Evolutionary conservation across 306 rosid genomes (phyloP), one percentile per base, ranked within the genome.

Genomic region (Ammopiptanthus mongolicus): DNA sequence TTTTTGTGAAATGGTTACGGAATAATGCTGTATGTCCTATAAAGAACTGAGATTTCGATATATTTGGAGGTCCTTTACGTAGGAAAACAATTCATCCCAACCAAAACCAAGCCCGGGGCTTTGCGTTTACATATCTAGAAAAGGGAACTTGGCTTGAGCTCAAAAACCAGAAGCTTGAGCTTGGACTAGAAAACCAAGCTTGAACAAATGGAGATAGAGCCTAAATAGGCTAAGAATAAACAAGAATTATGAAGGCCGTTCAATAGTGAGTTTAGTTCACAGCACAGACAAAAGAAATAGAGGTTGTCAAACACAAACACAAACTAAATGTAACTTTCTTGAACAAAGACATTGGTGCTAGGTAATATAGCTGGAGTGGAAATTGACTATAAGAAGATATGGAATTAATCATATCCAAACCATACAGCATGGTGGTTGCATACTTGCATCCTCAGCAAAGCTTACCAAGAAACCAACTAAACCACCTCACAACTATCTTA

Each of bases 81-180:
- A 73, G 60, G 48, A 47, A 61, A 19, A 33, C 2, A 57, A 9
- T 58, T 50, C 52, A 74, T n/a, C 48, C 59, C 21, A 56, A 53
- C 52, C 14, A 71, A 53, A 8, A n/a, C 29, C 4, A 60, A 60
- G 14, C 11, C 44, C 1, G 4, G 69, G 19, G 67, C 57, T 60
- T 60, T 5, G 23, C 13, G 9, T 58, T 14, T 5, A 28, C 46
- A 42, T 41, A 25, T 17, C 14, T n/a, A 22, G 31, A n/a, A 50
- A 36, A 15, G 69, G 48, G 78, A 29, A 19, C 37, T 6, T 17
- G 33, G 17, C 60, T 60, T 59, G 33, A 69, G 68, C 47, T 10
- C 22, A 57, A 66, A 76, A 44, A 22, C n/a, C 64, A 52, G 59
- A 77, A 44, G 75, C 41, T 15, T 21, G 14, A 65, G 69, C 12